These are phyloP conservation scores for Saccharomycopsis microspora DNA, from an alignment of 805 yeast species.

Conservation along the genomic window DNA sequence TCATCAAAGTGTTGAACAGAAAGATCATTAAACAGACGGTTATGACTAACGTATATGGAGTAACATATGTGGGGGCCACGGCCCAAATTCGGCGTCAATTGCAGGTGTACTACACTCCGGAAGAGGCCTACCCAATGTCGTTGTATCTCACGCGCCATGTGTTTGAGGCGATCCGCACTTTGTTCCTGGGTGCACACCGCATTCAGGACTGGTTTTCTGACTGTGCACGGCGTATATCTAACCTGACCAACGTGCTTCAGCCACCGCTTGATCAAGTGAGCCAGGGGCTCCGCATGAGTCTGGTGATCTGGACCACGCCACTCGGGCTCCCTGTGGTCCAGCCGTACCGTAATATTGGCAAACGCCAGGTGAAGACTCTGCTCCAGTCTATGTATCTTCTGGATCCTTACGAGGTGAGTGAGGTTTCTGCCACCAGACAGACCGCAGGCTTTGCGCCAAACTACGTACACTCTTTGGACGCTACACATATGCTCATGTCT, in stretches of 20 bases:
- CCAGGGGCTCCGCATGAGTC: slow-evolving; percentile 45
- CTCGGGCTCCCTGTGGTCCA: slow-evolving; percentile 93
- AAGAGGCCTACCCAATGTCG: slow-evolving; percentile 35
- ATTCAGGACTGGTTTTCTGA: slow-evolving; percentile 96
- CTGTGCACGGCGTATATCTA: slow-evolving; percentile 70
- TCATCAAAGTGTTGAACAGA: slow-evolving; percentile 58
- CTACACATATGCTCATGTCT: slow-evolving; percentile 90
- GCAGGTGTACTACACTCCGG: slow-evolving; percentile 40
- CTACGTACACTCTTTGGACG: slow-evolving; percentile 89
- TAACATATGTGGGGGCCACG: slow-evolving; percentile 86
- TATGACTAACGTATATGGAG: slow-evolving; percentile 98
- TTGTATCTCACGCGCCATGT: slow-evolving; percentile 68
- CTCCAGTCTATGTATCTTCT: slow-evolving; percentile 77
- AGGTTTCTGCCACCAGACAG: slow-evolving; percentile 84
- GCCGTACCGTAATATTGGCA: slow-evolving; percentile 71
- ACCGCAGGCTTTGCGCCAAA: slow-evolving; percentile 93
- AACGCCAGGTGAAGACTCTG: slow-evolving; percentile 63
- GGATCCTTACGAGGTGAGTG: slow-evolving; percentile 78
- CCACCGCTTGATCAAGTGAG: slow-evolving; percentile 24
- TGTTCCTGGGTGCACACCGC: slow-evolving; percentile 84
- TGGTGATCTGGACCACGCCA: slow-evolving; percentile 98
- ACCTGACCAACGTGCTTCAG: slow-evolving; percentile 43
- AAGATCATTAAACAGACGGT: slow-evolving; percentile 95
- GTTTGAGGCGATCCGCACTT: slow-evolving; percentile 71
- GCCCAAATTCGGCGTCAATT: slow-evolving; percentile 78